Conservation (phyloP, 768 basidiomycete species). For the Xanthoconium stramineum region DNA sequence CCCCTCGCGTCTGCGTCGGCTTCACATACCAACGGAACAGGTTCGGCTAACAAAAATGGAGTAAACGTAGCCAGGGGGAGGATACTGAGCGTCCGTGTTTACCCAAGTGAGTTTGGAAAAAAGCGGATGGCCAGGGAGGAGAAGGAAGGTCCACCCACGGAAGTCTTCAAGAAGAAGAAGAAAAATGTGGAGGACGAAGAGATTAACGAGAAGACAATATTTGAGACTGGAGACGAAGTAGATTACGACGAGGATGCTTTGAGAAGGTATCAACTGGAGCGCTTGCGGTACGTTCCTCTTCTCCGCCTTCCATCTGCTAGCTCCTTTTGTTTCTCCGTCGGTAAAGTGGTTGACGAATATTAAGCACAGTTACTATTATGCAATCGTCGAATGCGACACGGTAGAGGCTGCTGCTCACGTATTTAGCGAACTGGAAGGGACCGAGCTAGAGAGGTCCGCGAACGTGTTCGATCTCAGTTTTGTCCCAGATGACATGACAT, state of each 20-base stretch:
- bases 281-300: constrained; percentile 64
- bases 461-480: constrained; percentile 95
- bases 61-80: constrained; percentile 52
- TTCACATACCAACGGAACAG: constrained; percentile 17
- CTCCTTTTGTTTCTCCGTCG: not conserved
- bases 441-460: constrained; percentile 94
- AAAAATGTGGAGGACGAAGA: constrained; percentile 46
- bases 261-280: constrained; percentile 88
- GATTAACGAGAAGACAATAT: constrained; percentile 60
- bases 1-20: constrained; percentile 35
- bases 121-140: constrained; percentile 84
- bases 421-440: constrained; percentile 84
- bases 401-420: constrained; percentile 74
- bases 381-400: constrained; percentile 85
- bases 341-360: constrained; percentile 4
- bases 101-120: constrained; percentile 93
- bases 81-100: constrained; percentile 76
- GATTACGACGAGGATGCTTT: constrained; percentile 89
- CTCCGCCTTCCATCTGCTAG: not conserved
- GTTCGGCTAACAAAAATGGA: constrained; percentile 4
- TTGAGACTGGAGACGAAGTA: constrained; percentile 63
- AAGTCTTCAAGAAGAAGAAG: constrained; percentile 66
- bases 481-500: constrained; percentile 85
- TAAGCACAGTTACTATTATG: constrained; percentile 83
- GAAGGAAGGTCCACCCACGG: constrained; percentile 82